Evolutionary conservation across 805 yeast genomes (phyloP), one percentile per base, ranked within the genome.

Genomic region (Candida palmyrensis): DNA sequence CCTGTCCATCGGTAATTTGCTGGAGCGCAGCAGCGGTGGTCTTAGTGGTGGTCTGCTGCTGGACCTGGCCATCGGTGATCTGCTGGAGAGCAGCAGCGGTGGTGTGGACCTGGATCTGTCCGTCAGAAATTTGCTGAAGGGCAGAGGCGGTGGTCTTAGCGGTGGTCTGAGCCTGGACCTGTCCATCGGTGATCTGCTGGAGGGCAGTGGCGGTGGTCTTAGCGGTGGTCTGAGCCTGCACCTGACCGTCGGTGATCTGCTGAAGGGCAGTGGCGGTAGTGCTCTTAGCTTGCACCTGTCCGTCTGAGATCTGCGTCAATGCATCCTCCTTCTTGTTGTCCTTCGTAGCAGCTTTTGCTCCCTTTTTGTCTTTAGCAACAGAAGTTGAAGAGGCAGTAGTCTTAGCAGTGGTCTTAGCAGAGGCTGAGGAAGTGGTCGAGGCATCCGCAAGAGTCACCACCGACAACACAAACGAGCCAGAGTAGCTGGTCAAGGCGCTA

Each of bases 101-200:
- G 30, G 53, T 43, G 23, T 44, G 40, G 21, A 55, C 55, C 47
- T 49, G 60, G 25, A 49, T 44, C 47, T 58, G 66, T 27, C 66
- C 64, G 36, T 57, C 68, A 27, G 51, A 47, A 28, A 58, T 59
- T 48, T 62, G 68, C 38, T 46, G 48, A 20, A 54, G 48, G 26
- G 45, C 53, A 25, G 36, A 31, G 28, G 50, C 37, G 19, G 34
- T 32, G 21, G 42, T 56, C 25, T 44, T 40, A 21, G n/a, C n/a
- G 20, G 38, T 32, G 21, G 42, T 56, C 25, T 44, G 41, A 21
- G 54, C 54, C 48, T 66, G 73, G 38, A 67, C 57, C 49, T 68
- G 75, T 32, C 75, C 75, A 44, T 68, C 75, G 29, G 59, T 57
- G 32, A 68, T 68, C 45, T 67, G 70, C 57, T 57, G 57, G n/a